Evolutionary conservation across 306 rosid species (phyloP), one percentile per base, ranked within the genome.

Genomic region (Cicer cuneatum): DNA sequence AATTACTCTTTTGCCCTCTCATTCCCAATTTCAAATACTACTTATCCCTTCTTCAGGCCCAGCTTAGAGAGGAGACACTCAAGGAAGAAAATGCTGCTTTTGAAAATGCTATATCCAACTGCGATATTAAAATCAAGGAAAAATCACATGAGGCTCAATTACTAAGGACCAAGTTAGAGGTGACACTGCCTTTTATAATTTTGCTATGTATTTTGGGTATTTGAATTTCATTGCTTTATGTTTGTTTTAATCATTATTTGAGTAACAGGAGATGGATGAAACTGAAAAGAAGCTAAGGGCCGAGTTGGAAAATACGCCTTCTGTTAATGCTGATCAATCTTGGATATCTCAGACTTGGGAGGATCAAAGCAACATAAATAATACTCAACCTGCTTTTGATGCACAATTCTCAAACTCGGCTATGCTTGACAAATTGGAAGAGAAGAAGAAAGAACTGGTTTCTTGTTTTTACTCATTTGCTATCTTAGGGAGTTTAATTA

Each of bases 391-490:
- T 24, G 86, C 68, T 58, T 78, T 41, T 56, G 93, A 84, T 69
- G 16, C 82, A 41, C 92, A 78, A 79, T 88, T 33, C 16, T 72
- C 71, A 11, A 88, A 73, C 65, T 72, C 77, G 5, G 82, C 80
- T 54, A 49, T 83, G 48, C 82, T 84, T 15, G 90, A 90, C 19
- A 79, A 91, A 77, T 73, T 94, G 83, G 96, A 89, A 59, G 62
- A 83, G 64, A 91, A 83, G 92, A 92, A 89, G 69, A 89, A 87
- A 75, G 92, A 91, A 56, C 57, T 94, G 99, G 97, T 94, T 21
- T 3, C 62, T 80, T 75, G 56, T 54, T 66, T 66, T 29, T 35
- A 37, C 15, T 59, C 66, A 59, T 2, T 33, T 11, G 43, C 21
- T 37, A 2, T 24, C 6, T 13, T 33, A 5, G 18, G 40, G 65